These are phyloP conservation scores for Orobanche coerulescens DNA, from an alignment of 257 asterid genomes.

Conservation along the genomic window DNA sequence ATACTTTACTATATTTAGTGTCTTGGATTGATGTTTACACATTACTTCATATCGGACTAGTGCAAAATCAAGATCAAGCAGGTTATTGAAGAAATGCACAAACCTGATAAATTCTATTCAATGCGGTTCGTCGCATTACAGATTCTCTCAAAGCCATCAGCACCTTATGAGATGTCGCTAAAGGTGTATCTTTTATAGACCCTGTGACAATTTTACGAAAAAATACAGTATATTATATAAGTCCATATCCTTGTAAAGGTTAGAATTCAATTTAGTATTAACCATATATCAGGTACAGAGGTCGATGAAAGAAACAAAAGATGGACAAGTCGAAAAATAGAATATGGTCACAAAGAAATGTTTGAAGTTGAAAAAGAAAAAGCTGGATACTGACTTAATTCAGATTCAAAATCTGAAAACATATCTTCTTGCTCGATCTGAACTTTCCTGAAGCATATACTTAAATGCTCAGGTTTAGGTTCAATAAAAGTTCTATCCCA, in stretches of 20 bases:
- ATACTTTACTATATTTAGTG: background rate
- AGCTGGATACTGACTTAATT: slow-evolving; percentile 33
- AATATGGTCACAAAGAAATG: background rate
- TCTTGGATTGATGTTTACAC: background rate
- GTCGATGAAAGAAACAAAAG: background rate
- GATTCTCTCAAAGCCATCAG: slow-evolving; percentile 70
- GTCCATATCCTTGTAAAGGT: slow-evolving; percentile 2
- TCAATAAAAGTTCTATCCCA: slow-evolving; percentile 77
- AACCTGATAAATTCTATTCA: slow-evolving; percentile 35
- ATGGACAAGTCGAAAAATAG: background rate
- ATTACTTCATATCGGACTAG: background rate
- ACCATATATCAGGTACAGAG: background rate
- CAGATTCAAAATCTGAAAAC: slow-evolving; percentile 27
- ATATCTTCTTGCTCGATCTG: slow-evolving; percentile 22
- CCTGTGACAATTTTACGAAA: slow-evolving; percentile 26
- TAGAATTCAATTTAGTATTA: too few relatives aligned
- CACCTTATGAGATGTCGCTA: slow-evolving; percentile 44
- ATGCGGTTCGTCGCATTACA: slow-evolving; percentile 55
- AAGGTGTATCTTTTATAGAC: slow-evolving; percentile 21
- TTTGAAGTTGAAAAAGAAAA: background rate
- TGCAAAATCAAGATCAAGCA: too few relatives aligned
- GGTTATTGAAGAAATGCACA: background rate
- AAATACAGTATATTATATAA: background rate
- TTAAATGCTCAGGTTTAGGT: slow-evolving; percentile 44
- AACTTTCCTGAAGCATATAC: slow-evolving; percentile 21